Base-by-base conservation (phyloP, 306 rosid genomes). In the Spatholobus suberectus region DNA sequence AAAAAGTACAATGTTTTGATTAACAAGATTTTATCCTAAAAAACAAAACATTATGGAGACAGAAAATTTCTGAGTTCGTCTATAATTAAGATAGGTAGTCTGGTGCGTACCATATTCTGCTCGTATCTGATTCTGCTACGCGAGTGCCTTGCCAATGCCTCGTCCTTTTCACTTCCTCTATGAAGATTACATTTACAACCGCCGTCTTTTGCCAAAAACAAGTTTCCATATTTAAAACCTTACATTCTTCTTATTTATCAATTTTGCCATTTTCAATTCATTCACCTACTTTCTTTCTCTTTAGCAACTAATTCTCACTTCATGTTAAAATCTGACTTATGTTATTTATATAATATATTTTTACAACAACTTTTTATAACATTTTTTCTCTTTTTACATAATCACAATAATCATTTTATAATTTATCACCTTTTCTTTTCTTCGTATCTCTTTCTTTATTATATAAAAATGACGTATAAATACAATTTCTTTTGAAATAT, bases 91-190 rank as follows among this genome's bases (percentile, higher is more conserved):
- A 24, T 57, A 57, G 65, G 38, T 27, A 21, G 43, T 9, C 0
- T 51, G 43, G 63, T 11, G 27, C 44, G 44, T 6, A 72, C 77
- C n/a, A 29, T 23, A 29, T 32, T 51, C 27, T 9, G 51, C 6
- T 27, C 70, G 57, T 38, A 51, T 51, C 47, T 51, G n/a, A 51
- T 73, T 73, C 47, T 51, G 23, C 13, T 69, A 5, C 38, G 13
- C 6, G 58, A 70, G 58, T 72, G 59, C 59, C 12, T 71, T 18
- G 58, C 37, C 23, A 3, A 14, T 12, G 69, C 20, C 61, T 13
- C 70, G 81, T 88, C 87, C 76, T 79, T 88, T 87, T 79, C 77
- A 26, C 20, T 52, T 23, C 32, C 78, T 72, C 62, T 29, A 5
- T 71, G 6, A 46, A 27, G 29, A 73, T 51, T 73, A 11, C 32